These are phyloP conservation scores for Alternaria conjuncta DNA, from an alignment of 2,329 filamentous ascomycete genomes.

Conservation along the genomic window DNA sequence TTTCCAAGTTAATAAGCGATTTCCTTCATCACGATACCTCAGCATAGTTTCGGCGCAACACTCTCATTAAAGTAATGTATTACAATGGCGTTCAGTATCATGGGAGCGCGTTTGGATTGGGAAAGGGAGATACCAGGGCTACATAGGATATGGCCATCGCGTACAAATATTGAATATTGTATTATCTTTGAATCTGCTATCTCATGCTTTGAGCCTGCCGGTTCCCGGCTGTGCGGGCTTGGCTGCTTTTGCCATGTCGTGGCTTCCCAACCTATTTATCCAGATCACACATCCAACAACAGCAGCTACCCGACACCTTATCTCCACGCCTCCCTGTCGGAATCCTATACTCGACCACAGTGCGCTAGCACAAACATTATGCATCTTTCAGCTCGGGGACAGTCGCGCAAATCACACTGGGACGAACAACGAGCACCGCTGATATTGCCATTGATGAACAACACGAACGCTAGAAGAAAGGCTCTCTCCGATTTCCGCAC, in stretches of 20 bases:
- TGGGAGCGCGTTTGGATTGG: not conserved
- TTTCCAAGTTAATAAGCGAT: slow-evolving; percentile 40
- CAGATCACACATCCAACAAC: slow-evolving; percentile 7
- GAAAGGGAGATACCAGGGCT: not conserved
- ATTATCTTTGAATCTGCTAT: not conserved
- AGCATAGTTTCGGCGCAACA: slow-evolving; percentile 6
- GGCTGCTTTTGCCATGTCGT: not conserved
- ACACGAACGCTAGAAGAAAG: slow-evolving; percentile 31
- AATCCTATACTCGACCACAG: not conserved
- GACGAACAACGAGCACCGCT: slow-evolving; percentile 3
- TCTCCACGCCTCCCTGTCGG: not conserved
- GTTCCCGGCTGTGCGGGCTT: not conserved
- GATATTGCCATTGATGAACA: slow-evolving; percentile 37
- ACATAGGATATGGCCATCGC: not conserved
- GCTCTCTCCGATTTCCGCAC: slow-evolving; percentile 3
- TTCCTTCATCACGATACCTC: not conserved
- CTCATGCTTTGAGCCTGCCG: not conserved
- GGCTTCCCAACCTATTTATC: slow-evolving; percentile 13
- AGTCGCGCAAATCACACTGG: not conserved
- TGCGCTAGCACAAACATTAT: not conserved
- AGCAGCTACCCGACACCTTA: slow-evolving; percentile 2
- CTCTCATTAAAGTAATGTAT: not conserved
- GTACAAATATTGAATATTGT: not conserved
- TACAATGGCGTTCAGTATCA: not conserved
- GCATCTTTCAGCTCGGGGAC: not conserved